Evolutionary conservation across 2,329 filamentous ascomycete genomes (phyloP), one percentile per base, ranked within the genome.

Genomic region (Teratosphaeria epicoccoides): DNA sequence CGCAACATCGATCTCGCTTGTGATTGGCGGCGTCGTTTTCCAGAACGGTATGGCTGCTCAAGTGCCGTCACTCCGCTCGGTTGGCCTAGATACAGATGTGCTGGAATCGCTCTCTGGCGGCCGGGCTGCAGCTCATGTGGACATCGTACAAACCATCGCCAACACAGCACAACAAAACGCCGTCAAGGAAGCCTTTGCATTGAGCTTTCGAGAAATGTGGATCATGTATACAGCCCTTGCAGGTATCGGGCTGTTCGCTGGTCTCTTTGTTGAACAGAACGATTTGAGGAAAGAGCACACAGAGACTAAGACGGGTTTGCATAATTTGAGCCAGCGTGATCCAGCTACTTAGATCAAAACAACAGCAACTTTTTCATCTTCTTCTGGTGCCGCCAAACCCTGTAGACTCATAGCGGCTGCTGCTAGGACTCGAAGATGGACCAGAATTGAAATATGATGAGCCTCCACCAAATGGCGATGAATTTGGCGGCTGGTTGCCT

Each of bases 1-100:
- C 5, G 70, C 70, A 0, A 70, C 73, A 0, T 67, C 74, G 0
- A 69, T 76, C 29, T 75, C 72, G 0, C 68, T 77, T 9, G 73
- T 78, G 1, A 65, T 78, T 3, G 74, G 74, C 9, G 70, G 73
- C 1, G 74, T 76, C 0, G 71, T 78, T 4, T 76, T 78, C 54
- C 73, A 77, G 50, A 77, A 77, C 57, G 69, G 72, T 1, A 52
- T 66, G 59, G 47, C 51, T 1, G 43, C 29, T 22, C 53, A 55
- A 25, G 37, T 26, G 1, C 22, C 49, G 1, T 11, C 20, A 20
- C 51, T 65, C 1, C 28, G 33, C 4, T 50, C 49, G 54, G 37
- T 59, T 49, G 33, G 61, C 33, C 6, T 61, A 56, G 51, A 61
- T 53, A 4, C 53, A 49, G 17, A 55, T 53, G 43, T 72, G 58